Conservation (phyloP, 805 yeast genomes). For the Blastobotrys terrestris region DNA sequence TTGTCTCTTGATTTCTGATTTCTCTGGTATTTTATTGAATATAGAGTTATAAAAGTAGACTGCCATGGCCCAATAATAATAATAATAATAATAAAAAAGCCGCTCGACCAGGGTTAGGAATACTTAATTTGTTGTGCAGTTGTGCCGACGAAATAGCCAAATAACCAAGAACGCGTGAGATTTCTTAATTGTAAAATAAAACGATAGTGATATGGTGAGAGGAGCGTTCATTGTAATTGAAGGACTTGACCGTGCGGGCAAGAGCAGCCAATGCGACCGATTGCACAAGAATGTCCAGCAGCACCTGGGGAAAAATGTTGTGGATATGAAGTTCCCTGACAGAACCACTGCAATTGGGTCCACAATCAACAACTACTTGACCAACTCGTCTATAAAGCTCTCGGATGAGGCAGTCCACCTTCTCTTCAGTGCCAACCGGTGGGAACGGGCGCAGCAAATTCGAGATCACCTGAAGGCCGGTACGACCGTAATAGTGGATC, state of each 20-base stretch:
- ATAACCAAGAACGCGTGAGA: neutral
- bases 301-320: conserved; percentile 33
- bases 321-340: conserved; percentile 77
- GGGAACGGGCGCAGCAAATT: conserved; percentile 67
- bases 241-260: conserved; percentile 94
- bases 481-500: conserved; percentile 59
- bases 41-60: too few relatives aligned
- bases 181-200: too few relatives aligned
- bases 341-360: conserved; percentile 76
- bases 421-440: conserved; percentile 85
- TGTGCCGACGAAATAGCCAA: neutral
- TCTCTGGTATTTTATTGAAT: too few relatives aligned
- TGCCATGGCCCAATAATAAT: too few relatives aligned
- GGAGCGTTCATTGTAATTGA: conserved; percentile 80
- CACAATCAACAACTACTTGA: conserved; percentile 67
- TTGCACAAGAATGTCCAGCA: conserved; percentile 28
- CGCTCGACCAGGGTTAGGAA: neutral
- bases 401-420: conserved; percentile 82
- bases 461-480: conserved; percentile 45
- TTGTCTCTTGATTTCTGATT: too few relatives aligned
- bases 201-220: too few relatives aligned
- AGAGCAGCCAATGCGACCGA: conserved; percentile 67
- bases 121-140: too few relatives aligned
- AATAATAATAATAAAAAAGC: too few relatives aligned
- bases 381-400: conserved; percentile 37